These are phyloP conservation scores for Collybia sp. DNA, from an alignment of 768 basidiomycete species.

Conservation along the genomic window DNA sequence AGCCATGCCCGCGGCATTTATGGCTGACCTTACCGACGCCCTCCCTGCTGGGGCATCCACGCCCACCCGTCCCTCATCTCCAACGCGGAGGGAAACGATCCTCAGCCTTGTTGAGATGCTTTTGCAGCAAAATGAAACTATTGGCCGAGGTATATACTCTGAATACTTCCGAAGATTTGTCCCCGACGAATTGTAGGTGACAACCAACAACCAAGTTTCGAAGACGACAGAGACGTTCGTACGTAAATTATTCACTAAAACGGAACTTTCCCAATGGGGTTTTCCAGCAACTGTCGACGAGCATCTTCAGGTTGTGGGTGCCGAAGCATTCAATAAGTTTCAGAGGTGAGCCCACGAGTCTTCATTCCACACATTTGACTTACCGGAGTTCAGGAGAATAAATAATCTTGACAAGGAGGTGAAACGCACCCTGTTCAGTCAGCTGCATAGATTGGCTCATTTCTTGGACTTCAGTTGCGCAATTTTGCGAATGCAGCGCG, in stretches of 20 bases:
- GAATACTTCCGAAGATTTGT: too few relatives aligned
- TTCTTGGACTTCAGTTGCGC: constrained; percentile 43
- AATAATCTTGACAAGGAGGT: constrained; percentile 66
- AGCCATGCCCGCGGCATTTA: constrained; percentile 14
- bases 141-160: constrained; percentile 22
- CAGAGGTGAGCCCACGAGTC: constrained; percentile 38
- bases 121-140: constrained; percentile 29
- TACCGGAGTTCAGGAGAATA: constrained; percentile 39
- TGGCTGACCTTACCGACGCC: constrained; percentile 12
- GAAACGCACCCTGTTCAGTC: constrained; percentile 1
- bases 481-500: constrained; percentile 76
- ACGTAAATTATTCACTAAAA: constrained; percentile 25
- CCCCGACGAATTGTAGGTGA: constrained; percentile 18
- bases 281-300: constrained; percentile 59
- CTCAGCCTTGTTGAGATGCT: constrained; percentile 48
- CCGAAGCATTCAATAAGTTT: constrained; percentile 60
- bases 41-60: constrained; percentile 14
- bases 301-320: constrained; percentile 62
- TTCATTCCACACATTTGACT: background rate
- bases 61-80: constrained; percentile 21
- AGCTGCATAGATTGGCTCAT: too few relatives aligned
- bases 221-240: constrained; percentile 67
- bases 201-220: constrained; percentile 42
- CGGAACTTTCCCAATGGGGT: background rate
- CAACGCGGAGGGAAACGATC: constrained; percentile 39